Evolutionary conservation across 2,329 filamentous ascomycete genomes (phyloP), one percentile per base, ranked within the genome.

Genomic region (Pseudogymnoascus sp.): DNA sequence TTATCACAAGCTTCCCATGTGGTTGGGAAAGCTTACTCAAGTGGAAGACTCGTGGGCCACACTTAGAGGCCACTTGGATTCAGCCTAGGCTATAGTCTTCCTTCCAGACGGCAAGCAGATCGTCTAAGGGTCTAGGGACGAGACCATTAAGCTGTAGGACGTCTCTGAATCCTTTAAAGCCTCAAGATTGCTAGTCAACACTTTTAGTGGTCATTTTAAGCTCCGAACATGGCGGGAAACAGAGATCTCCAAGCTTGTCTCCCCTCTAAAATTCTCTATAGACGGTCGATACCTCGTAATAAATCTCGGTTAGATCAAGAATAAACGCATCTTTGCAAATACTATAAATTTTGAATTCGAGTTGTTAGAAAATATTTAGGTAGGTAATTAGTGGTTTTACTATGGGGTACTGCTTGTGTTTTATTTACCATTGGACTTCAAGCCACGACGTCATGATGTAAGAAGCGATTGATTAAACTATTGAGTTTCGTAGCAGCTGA

Each of bases 21-120:
- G 65, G 65, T 63, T 68, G 14, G 63, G 59, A 42, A 62, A 59
- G 23, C 2, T 65, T 38, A 65, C 64, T 53, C 59, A 37, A 25
- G 31, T 66, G 36, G 66, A 66, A 63, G 50, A 67, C 42, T 38
- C n/a, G 5, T 66, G 64, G 64, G 31, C 61, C 14, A 62, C 56
- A 5, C 28, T 67, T 16, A 18, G 2, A 59, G 46, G 59, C 38
- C 62, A 65, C 44, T 11, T 28, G 8, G 38, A 28, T 44, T n/a
- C 1, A 14, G 50, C 64, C 46, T 4, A 14, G 12, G 42, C 63
- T 38, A 28, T 67, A 63, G 64, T 44, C 21, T 66, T 67, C 62
- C 66, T 63, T 4, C 63, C 63, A 61, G 66, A 68, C 38, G 46
- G 64, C 56, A 65, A 63, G 37, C 61, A 67, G 61, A 60, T 67